phyloP scores from a whole-genome alignment of 2,329 filamentous ascomycete species.

The Exserohilum turcica region DNA sequence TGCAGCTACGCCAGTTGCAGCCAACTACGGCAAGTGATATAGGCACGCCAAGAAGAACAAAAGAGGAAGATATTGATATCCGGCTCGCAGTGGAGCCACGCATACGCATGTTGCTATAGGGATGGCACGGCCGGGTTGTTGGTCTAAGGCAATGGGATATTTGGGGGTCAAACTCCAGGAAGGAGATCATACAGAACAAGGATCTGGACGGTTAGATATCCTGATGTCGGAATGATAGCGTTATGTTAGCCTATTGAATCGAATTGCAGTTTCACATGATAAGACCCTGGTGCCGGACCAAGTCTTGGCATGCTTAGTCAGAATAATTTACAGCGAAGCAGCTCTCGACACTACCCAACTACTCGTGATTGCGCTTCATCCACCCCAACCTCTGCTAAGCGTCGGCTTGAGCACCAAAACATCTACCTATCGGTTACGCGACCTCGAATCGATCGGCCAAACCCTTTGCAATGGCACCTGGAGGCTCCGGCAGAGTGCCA shows the following conservation, averaged over 20 bases:
- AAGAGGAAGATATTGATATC: constrained; percentile 15
- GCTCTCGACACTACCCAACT: neutral
- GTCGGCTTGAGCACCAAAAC: no score
- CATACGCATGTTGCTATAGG: constrained; percentile 17
- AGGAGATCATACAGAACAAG: neutral
- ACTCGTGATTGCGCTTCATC: neutral
- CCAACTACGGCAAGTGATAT: neutral
- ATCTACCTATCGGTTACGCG: neutral
- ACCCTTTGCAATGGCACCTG: constrained; percentile 25
- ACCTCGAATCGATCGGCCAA: neutral
- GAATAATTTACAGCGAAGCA: constrained; percentile 13
- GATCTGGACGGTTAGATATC: constrained; percentile 26
- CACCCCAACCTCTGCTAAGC: neutral
- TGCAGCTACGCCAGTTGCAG: constrained; percentile 5
- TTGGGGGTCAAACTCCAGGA: constrained; percentile 3
- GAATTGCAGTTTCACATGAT: constrained; percentile 16
- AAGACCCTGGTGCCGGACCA: neutral
- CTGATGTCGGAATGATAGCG: constrained; percentile 43
- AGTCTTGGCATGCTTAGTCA: constrained; percentile 28
- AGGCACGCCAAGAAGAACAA: neutral
- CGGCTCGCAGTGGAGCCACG: constrained; percentile 18
- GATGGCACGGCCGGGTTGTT: constrained; percentile 2
- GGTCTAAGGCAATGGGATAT: constrained; percentile 11
- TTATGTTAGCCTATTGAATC: constrained; percentile 35
- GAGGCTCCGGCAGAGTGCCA: constrained; percentile 51